Conservation (phyloP, 192 early-diverging fungal genomes). For the Gigaspora rosea region DNA sequence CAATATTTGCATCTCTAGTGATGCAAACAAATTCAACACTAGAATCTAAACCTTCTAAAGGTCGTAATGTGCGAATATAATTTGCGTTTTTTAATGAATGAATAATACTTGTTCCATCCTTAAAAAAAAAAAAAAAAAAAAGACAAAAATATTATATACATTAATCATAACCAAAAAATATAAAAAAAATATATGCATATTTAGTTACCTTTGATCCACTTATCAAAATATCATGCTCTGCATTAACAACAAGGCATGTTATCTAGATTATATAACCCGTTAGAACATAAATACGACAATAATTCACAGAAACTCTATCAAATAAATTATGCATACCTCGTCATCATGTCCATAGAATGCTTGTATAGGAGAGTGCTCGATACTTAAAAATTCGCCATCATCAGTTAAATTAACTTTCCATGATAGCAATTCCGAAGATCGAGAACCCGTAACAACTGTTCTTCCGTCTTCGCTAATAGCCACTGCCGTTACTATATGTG, state of each 20-base stretch:
- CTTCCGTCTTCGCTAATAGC: slow-evolving; percentile 30
- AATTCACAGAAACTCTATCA: too few relatives aligned
- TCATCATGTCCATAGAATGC: slow-evolving; percentile 34
- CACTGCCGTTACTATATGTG: slow-evolving; percentile 23
- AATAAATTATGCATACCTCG: slow-evolving; percentile 10
- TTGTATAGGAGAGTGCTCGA: slow-evolving; percentile 9
- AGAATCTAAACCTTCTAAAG: slow-evolving; percentile 12
- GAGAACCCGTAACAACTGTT: slow-evolving; percentile 18
- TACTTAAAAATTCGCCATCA: slow-evolving; percentile 31
- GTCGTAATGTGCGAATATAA: slow-evolving; percentile 27
- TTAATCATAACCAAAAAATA: background rate
- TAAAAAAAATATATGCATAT: background rate
- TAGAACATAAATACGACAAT: background rate
- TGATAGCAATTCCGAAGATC: slow-evolving; percentile 23
- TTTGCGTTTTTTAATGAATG: slow-evolving; percentile 28
- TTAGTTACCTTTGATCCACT: slow-evolving; percentile 24
- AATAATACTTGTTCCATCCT: slow-evolving; percentile 34
- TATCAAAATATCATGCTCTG: slow-evolving; percentile 31
- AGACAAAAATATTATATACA: background rate
- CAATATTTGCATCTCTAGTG: slow-evolving; percentile 22
- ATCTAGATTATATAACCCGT: slow-evolving; percentile 1
- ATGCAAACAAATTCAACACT: slow-evolving; percentile 28
- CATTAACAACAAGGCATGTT: slow-evolving; percentile 28
- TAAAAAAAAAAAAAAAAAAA: background rate
- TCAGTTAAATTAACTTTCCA: slow-evolving; percentile 26